These are phyloP conservation scores for Aspergillus puulaauensis DNA, from an alignment of 2,329 filamentous ascomycete species.

Conservation along the genomic window DNA sequence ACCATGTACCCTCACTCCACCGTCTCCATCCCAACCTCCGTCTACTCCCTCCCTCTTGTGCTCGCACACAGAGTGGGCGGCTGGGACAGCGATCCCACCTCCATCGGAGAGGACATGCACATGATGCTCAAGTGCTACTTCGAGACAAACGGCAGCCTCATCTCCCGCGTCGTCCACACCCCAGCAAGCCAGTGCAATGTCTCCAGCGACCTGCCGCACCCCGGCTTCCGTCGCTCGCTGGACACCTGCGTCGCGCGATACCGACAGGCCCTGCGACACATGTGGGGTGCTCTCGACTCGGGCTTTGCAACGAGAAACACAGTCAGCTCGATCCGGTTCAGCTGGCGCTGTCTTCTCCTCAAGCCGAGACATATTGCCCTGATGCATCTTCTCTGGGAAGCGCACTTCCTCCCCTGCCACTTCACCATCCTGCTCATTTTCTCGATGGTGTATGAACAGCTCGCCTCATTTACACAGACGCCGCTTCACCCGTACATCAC, in stretches of 20 bases:
- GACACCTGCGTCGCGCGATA: slow-evolving; percentile 66
- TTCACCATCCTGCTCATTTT: slow-evolving; percentile 64
- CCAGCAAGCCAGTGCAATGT: slow-evolving; percentile 54
- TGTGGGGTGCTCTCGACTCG: slow-evolving; percentile 72
- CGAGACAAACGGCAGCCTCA: slow-evolving; percentile 67
- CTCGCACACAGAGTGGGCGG: slow-evolving; percentile 68
- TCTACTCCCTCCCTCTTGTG: slow-evolving; percentile 68
- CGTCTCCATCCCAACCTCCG: slow-evolving; percentile 70
- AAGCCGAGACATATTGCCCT: slow-evolving; percentile 55
- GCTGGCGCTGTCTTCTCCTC: not conserved
- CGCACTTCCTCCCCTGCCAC: slow-evolving; percentile 70
- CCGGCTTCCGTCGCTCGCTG: slow-evolving; percentile 41
- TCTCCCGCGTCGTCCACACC: slow-evolving; percentile 62
- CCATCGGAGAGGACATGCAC: slow-evolving; percentile 74
- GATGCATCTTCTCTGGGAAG: slow-evolving; percentile 69
- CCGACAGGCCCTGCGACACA: slow-evolving; percentile 70
- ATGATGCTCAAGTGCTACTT: slow-evolving; percentile 81
- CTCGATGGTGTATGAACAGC: slow-evolving; percentile 60
- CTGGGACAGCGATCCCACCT: slow-evolving; percentile 69
- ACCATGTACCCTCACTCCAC: slow-evolving; percentile 64
- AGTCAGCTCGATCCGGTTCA: slow-evolving; percentile 26
- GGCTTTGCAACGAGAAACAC: slow-evolving; percentile 63
- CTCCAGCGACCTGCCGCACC: not conserved
- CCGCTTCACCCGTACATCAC: slow-evolving; percentile 53
- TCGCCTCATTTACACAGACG: slow-evolving; percentile 47